Percentiles rank a stretch among this genome's conserved stretches.
Evolutionary conservation across 805 yeast species (phyloP).

Genomic region (Teunomyces panamensis): DNA sequence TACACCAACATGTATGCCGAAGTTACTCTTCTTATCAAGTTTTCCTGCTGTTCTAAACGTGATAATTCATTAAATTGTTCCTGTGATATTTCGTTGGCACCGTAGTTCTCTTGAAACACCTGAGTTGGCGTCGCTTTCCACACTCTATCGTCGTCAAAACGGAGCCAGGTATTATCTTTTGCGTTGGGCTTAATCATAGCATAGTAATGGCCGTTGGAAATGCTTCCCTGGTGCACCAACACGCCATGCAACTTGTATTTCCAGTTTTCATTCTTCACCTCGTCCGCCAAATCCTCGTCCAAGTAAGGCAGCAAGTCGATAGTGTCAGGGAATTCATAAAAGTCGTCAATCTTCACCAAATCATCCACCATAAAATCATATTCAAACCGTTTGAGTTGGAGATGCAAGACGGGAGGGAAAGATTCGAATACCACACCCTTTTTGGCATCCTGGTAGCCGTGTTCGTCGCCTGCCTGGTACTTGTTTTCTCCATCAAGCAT

Average conservation of each 20-base stretch:
- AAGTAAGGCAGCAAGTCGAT: conserved; percentile 80
- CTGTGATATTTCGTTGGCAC: conserved; percentile 61
- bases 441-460: conserved; percentile 91
- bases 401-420: conserved; percentile 89
- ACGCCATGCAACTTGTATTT: conserved; percentile 88
- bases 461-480: conserved; percentile 81
- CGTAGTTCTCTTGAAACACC: conserved; percentile 90
- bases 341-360: conserved; percentile 87
- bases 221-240: conserved; percentile 92
- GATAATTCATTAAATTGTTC: conserved; percentile 50
- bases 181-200: conserved; percentile 83
- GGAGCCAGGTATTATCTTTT: conserved; percentile 67
- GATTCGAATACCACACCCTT: conserved; percentile 91
- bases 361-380: conserved; percentile 88
- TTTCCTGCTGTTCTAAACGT: conserved; percentile 59
- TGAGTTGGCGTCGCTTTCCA: conserved; percentile 81
- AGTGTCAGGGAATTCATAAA: conserved; percentile 81
- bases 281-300: conserved; percentile 50
- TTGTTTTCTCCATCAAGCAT: conserved; percentile 91
- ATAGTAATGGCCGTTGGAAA: conserved; percentile 94
- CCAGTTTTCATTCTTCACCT: conserved; percentile 55
- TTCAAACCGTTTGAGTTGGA: conserved; percentile 92
- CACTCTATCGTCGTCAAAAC: conserved; percentile 95
- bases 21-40: conserved; percentile 72
- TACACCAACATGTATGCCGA: conserved; percentile 98